Percentiles rank a stretch among this genome's conserved stretches.
These are phyloP conservation scores for Raddia guianensis DNA, from an alignment of 176 grass and related monocot genomes.

Conservation along the genomic window DNA sequence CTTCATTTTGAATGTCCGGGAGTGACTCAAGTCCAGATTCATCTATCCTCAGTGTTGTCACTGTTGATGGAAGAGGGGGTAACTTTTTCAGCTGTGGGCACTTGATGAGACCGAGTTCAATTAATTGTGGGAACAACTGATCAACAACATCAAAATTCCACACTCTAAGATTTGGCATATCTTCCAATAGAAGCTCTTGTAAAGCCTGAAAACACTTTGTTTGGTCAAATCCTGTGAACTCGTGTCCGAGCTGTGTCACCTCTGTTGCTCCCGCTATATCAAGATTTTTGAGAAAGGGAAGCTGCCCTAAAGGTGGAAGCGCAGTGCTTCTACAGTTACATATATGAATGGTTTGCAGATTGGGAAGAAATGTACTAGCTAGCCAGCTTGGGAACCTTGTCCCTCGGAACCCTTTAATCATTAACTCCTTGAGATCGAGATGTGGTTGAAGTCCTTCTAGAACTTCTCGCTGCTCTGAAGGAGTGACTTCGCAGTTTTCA, in stretches of 20 bases:
- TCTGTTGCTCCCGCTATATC: conserved; percentile 59
- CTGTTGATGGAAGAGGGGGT: conserved; percentile 61
- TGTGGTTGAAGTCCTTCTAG: conserved; percentile 70
- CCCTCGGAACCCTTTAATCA: conserved; percentile 58
- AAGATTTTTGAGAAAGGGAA: conserved; percentile 63
- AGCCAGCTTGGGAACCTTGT: conserved; percentile 53
- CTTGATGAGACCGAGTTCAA: conserved; percentile 51
- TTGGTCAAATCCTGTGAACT: conserved; percentile 50
- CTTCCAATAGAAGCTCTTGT: conserved; percentile 63
- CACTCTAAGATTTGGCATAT: conserved; percentile 62
- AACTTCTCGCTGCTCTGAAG: conserved; percentile 46
- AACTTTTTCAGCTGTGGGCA: conserved; percentile 61
- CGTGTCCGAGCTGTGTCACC: conserved; percentile 49
- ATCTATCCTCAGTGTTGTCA: conserved; percentile 53
- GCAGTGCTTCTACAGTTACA: conserved; percentile 47
- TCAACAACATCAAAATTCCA: conserved; percentile 54
- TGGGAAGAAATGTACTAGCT: conserved; percentile 48
- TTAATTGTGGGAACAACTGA: conserved; percentile 61
- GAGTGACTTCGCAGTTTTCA: conserved; percentile 15
- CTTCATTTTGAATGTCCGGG: conserved; percentile 50
- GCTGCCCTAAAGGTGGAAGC: conserved; percentile 66
- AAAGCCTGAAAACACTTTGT: conserved; percentile 54
- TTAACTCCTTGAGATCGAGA: conserved; percentile 53
- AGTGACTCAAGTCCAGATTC: conserved; percentile 61
- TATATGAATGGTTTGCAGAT: conserved; percentile 59